Conservation (phyloP, 768 basidiomycete species). For the Pisolithus microcarpus region DNA sequence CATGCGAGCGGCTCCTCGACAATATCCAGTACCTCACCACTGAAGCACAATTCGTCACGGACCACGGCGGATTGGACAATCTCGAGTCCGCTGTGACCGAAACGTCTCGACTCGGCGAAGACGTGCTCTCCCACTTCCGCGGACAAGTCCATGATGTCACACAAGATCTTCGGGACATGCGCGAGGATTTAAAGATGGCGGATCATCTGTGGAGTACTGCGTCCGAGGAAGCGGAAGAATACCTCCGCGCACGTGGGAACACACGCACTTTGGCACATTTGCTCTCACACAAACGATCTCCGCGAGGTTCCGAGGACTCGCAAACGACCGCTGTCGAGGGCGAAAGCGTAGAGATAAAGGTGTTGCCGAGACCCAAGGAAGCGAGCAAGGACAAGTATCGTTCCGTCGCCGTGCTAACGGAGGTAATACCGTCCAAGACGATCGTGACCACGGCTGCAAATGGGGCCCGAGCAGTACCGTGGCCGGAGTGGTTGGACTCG, state of each 20-base stretch:
- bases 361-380: constrained; percentile 10
- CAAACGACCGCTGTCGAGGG: constrained; percentile 43
- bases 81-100: constrained; percentile 44
- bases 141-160: constrained; percentile 45
- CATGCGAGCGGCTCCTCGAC: constrained; percentile 43
- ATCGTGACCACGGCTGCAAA: constrained; percentile 15
- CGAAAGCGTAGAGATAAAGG: constrained; percentile 7
- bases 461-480: constrained; percentile 27
- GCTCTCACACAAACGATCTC: constrained; percentile 29
- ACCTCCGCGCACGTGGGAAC: constrained; percentile 18
- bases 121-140: constrained; percentile 46
- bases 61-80: constrained; percentile 33
- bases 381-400: constrained; percentile 9
- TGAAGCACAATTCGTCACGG: constrained; percentile 31
- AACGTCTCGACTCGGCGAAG: constrained; percentile 37
- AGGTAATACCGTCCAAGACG: constrained; percentile 6
- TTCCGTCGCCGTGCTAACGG: constrained; percentile 17
- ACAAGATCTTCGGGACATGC: constrained; percentile 43
- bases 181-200: constrained; percentile 38
- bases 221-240: constrained; percentile 38
- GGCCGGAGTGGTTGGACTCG: constrained; percentile 36
- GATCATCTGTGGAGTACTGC: constrained; percentile 39
- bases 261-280: constrained; percentile 5
- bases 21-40: constrained; percentile 47
- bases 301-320: constrained; percentile 64